phyloP scores from a whole-genome alignment of 345 rosid genomes.

The Laguncularia racemosa region DNA sequence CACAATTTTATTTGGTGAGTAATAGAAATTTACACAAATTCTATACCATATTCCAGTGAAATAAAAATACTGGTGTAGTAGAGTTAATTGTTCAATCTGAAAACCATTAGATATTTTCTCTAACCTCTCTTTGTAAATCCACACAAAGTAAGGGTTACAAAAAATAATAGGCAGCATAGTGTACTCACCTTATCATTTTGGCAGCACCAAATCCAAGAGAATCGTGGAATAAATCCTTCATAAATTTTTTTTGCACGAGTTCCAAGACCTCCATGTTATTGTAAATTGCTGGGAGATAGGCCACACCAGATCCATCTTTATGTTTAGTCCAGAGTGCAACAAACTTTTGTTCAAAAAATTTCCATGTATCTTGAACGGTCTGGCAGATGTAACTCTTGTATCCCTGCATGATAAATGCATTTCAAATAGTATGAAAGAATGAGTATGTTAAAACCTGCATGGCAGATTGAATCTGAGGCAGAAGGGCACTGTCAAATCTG shows the following conservation, averaged over 20 bases:
- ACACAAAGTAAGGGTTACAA: neutral
- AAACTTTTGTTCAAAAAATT: slow-evolving; percentile 56
- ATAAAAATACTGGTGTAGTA: too few relatives aligned
- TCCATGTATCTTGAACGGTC: slow-evolving; percentile 74
- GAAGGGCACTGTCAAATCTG: too few relatives aligned
- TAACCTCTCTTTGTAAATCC: neutral
- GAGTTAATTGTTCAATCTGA: too few relatives aligned
- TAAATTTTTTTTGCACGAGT: slow-evolving; percentile 54
- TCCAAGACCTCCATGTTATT: slow-evolving; percentile 49
- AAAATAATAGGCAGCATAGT: neutral
- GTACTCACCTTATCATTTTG: slow-evolving; percentile 80
- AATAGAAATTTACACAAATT: neutral
- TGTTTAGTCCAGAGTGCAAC: slow-evolving; percentile 61
- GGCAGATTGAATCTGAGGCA: too few relatives aligned
- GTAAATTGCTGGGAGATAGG: slow-evolving; percentile 76
- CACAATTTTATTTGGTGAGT: neutral
- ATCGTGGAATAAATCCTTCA: slow-evolving; percentile 71
- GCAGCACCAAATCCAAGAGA: slow-evolving; percentile 93
- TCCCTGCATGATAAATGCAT: slow-evolving; percentile 27
- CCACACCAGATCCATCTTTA: slow-evolving; percentile 82
- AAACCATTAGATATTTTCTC: too few relatives aligned
- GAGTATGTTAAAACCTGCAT: too few relatives aligned
- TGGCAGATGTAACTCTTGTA: slow-evolving; percentile 75
- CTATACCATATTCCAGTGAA: neutral
- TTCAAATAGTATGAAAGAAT: neutral